Evolutionary conservation across 352 stramenopile species (phyloP).

Genomic region (Globisporangium carolinianum): DNA sequence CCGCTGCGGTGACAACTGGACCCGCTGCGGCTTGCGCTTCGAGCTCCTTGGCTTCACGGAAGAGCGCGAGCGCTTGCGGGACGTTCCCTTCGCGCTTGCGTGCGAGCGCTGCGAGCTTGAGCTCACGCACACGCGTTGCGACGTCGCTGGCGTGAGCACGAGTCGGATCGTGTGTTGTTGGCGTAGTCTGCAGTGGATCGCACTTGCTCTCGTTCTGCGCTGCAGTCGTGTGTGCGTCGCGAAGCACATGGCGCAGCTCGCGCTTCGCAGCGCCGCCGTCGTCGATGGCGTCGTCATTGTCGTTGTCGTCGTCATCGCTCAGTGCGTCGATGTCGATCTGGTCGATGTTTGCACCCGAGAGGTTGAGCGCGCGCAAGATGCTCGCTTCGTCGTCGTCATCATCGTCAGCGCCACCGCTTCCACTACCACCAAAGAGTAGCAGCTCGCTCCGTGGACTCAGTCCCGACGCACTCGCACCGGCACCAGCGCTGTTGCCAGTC

Average conservation of each 20-base stretch:
- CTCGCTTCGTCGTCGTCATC: slow-evolving; percentile 55
- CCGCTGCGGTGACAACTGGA: neutral
- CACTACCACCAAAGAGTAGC: slow-evolving; percentile 26
- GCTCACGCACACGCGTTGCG: slow-evolving; percentile 22
- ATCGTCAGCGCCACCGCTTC: slow-evolving; percentile 23
- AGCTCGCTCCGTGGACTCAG: slow-evolving; percentile 45
- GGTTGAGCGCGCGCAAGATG: slow-evolving; percentile 46
- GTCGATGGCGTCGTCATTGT: slow-evolving; percentile 10
- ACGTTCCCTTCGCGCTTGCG: slow-evolving; percentile 52
- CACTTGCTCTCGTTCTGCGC: slow-evolving; percentile 19
- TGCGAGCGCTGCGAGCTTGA: slow-evolving; percentile 49
- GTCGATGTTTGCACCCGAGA: slow-evolving; percentile 17
- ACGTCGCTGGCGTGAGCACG: slow-evolving; percentile 2
- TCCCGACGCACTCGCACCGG: neutral
- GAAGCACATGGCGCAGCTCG: slow-evolving; percentile 31
- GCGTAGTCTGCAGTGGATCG: neutral
- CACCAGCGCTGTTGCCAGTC: neutral
- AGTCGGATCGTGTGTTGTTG: neutral
- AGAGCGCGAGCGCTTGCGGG: slow-evolving; percentile 41
- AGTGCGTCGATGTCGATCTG: slow-evolving; percentile 21
- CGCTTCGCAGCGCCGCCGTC: slow-evolving; percentile 17
- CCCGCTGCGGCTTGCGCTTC: slow-evolving; percentile 17
- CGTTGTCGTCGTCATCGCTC: slow-evolving; percentile 13
- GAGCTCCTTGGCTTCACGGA: slow-evolving; percentile 53
- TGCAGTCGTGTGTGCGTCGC: slow-evolving; percentile 26